Conservation (phyloP, 2,329 filamentous ascomycete species). For the Claviceps pazoutovae region DNA sequence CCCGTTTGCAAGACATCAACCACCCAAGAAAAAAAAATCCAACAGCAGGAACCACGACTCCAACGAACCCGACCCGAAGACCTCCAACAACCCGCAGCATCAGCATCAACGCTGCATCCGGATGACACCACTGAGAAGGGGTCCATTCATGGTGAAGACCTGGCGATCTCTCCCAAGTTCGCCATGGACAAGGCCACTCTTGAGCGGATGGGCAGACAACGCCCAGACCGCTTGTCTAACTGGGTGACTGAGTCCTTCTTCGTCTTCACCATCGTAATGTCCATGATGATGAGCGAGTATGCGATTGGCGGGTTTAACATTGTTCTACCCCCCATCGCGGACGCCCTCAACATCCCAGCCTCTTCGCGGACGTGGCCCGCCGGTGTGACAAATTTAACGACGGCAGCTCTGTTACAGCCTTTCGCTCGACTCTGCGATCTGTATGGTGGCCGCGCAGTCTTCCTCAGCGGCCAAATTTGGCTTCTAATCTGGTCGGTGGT, state of each 20-base stretch:
- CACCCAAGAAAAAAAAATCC: neutral
- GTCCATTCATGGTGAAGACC: neutral
- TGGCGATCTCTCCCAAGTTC: neutral
- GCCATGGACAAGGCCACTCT: slow-evolving; percentile 23
- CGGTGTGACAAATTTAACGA: slow-evolving; percentile 45
- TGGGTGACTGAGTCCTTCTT: slow-evolving; percentile 46
- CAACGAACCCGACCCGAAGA: neutral
- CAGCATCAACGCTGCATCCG: neutral
- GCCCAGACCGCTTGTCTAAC: slow-evolving; percentile 41
- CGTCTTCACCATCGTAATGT: slow-evolving; percentile 45
- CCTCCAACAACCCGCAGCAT: too few relatives aligned
- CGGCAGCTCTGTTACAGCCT: slow-evolving; percentile 46
- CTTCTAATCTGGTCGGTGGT: slow-evolving; percentile 55
- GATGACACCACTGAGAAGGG: neutral
- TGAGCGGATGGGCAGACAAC: slow-evolving; percentile 47
- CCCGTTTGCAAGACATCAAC: neutral
- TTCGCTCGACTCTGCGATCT: slow-evolving; percentile 48
- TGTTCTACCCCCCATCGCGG: slow-evolving; percentile 51
- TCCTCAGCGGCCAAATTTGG: slow-evolving; percentile 47
- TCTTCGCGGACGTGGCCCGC: slow-evolving; percentile 49
- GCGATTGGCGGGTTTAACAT: slow-evolving; percentile 66
- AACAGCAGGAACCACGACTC: neutral
- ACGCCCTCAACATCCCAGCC: slow-evolving; percentile 48
- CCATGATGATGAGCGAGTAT: slow-evolving; percentile 56
- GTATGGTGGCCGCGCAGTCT: slow-evolving; percentile 47